These are phyloP conservation scores for Plasmodium adleri DNA, from an alignment of 169 alveolate genomes.

Conservation along the genomic window DNA sequence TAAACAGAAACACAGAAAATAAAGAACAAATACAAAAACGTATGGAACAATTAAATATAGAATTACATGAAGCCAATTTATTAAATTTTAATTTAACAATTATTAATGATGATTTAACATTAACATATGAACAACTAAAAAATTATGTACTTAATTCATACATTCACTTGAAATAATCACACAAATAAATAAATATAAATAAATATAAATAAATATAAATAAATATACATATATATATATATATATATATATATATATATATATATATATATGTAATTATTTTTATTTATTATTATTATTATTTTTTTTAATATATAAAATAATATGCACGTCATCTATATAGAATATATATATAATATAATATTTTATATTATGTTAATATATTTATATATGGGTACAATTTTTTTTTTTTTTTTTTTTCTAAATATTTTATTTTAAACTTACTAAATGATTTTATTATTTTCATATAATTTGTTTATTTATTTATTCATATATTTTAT, in stretches of 20 bases:
- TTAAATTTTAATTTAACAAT: constrained; percentile 60
- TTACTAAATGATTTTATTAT: no score
- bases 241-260: constrained; percentile 1
- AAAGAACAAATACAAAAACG: constrained; percentile 88
- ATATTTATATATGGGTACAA: no score
- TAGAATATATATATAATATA: no score
- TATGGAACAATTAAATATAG: constrained; percentile 87
- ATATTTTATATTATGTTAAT: no score
- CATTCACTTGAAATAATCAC: background rate
- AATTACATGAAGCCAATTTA: constrained; percentile 81
- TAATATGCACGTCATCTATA: no score
- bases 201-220: no score
- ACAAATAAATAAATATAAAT: background rate
- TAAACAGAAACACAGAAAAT: constrained; percentile 89
- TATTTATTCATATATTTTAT: no score
- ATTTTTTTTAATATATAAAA: background rate
- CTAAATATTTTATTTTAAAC: no score
- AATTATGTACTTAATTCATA: constrained; percentile 16
- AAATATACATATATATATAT: background rate
- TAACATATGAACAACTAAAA: constrained; percentile 37
- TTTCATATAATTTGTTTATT: no score
- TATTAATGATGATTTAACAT: constrained; percentile 74
- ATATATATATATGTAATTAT: background rate
- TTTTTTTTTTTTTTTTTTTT: no score
- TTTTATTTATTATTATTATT: constrained; percentile 1